Evolutionary conservation across 108 stramenopile genomes (phyloP), one percentile per base, ranked within the genome.

Genomic region (Seminavis robusta): DNA sequence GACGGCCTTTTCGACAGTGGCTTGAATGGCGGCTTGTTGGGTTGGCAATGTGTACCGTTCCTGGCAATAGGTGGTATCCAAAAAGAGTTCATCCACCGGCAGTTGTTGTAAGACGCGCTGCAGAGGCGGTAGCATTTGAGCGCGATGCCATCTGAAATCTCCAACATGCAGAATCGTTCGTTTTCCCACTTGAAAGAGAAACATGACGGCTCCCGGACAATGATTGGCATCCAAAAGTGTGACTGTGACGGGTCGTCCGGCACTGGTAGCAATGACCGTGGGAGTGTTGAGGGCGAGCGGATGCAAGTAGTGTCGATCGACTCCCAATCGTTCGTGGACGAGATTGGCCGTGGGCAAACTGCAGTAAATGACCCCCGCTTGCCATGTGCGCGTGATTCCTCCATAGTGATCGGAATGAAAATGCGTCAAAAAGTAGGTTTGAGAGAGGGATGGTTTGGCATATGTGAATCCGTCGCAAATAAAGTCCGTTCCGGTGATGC

Each of bases 131-230:
- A 83, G 52, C 86, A 91, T 79, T 30, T 63, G 24, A 21, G 65
- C 61, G 1, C 74, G 61, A 23, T 73, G 55, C 77, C 80, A 89
- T 23, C 87, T 65, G 67, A 89, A 83, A 51, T 89, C 87, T 7
- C 87, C 87, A 4, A 76, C 75, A 42, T 89, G 87, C n/a, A 89
- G 34, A 41, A 80, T 75, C 10, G 32, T 17, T 33, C 52, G 27
- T 17, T 49, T 56, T 52, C 91, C 88, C 3, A 91, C 77, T 51
- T 85, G 54, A 67, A 95, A 91, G 10, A 94, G 37, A 47, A 93
- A 83, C 92, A 96, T 93, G 52, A 93, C 88, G 2, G 97, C 95
- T 11, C 86, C 81, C 10, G 83, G 87, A 61, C 82, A 83, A 52
- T 89, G 87, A 45, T 89, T 89, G 30, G 87, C 87, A 59, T 89